Conservation (phyloP, 2,329 filamentous ascomycete species). For the Leptographium radiaticola region DNA sequence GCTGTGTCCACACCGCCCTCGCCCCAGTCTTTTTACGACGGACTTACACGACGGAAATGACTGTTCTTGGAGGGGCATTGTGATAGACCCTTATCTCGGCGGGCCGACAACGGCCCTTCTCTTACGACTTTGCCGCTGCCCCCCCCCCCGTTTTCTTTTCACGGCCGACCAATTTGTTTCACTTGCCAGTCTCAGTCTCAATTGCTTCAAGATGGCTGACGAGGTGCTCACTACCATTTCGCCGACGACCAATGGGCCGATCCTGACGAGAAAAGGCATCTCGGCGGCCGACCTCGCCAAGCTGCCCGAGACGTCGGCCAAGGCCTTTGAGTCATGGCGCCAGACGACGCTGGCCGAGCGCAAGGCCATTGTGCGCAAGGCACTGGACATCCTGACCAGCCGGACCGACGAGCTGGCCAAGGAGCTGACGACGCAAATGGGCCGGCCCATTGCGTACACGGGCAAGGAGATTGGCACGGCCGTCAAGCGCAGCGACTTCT, state of each 20-base stretch:
- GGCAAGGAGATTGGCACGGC: constrained; percentile 75
- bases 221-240: constrained; percentile 70
- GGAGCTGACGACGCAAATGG: constrained; percentile 91
- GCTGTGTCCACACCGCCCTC: no score
- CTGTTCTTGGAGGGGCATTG: no score
- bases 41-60: no score
- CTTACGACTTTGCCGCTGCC: no score
- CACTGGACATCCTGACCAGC: constrained; percentile 55
- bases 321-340: constrained; percentile 65
- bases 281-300: constrained; percentile 55
- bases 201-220: constrained; percentile 38
- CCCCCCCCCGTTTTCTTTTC: not conserved
- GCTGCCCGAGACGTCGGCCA: constrained; percentile 58
- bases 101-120: no score
- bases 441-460: constrained; percentile 77
- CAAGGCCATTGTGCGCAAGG: constrained; percentile 69
- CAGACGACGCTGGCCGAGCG: constrained; percentile 63
- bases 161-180: no score
- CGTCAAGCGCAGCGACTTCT: constrained; percentile 70
- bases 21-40: no score
- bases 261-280: constrained; percentile 66
- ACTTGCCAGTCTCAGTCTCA: not conserved
- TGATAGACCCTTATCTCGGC: no score
- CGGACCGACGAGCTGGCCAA: constrained; percentile 69
- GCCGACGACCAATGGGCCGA: constrained; percentile 72